Base-by-base conservation (phyloP, 108 stramenopile genomes). In the Conticribra guillardii region DNA sequence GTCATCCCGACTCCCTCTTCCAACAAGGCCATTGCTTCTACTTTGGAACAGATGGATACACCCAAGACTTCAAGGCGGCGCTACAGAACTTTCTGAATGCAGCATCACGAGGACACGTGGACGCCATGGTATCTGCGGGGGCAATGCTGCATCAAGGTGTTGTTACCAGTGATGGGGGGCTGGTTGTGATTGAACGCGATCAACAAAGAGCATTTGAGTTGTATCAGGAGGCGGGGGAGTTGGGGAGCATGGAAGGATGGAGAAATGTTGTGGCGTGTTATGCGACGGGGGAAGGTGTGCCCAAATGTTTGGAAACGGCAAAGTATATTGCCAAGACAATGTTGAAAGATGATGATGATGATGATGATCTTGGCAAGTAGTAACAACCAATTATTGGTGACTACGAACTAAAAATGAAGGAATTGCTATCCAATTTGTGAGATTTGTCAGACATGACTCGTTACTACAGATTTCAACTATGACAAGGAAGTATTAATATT, bases 181-280 rank as follows among this genome's bases (percentile, higher is more conserved):
- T 31, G 18, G 26, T 62, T 19, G 22, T 75, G 15, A 69, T 89
- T 23, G 57, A 73, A 55, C 74, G 64, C 7, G 88, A 91, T 75
- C 85, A 85, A 54, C 51, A 50, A 56, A 60, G 67, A 33, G 90
- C 93, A 55, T 94, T 94, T 78, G 82, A 89, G 19, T 45, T 91
- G 46, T 94, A 94, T 71, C 93, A 94, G 52, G 60, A 63, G 28
- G 93, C 87, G 27, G 93, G 90, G 4, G 93, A 94, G 64, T 32
- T 94, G 48, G 93, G 93, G 8, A 87, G 85, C 49, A 44, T 62
- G 34, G 93, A 91, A 45, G 93, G 93, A 19, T 94, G 93, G 93
- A 65, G 82, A 22, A 94, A 94, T 74, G 93, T 91, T 7, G 90
- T 91, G 15, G 86, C 82, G 19, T 94, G 93, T 52, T 94, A 89